Evolutionary conservation across 805 yeast genomes (phyloP).

Genomic region (Pichia cabralensis): DNA sequence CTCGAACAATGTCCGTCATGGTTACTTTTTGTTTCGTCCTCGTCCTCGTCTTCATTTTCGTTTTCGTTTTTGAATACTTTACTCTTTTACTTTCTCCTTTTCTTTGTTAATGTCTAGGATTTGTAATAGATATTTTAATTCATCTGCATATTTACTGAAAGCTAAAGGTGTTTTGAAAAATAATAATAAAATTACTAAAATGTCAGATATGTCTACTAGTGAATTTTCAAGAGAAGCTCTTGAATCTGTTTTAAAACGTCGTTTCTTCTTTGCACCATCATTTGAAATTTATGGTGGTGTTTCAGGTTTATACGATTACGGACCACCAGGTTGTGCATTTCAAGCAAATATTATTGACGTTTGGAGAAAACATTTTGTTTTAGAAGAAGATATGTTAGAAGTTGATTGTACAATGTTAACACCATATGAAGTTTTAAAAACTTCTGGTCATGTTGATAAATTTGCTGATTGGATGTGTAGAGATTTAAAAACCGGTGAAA

Average conservation of each 20-base stretch:
- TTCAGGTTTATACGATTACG: slow-evolving; percentile 94
- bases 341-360: slow-evolving; percentile 91
- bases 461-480: slow-evolving; percentile 99
- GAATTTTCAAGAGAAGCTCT: slow-evolving; percentile 73
- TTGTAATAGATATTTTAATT: too few relatives aligned
- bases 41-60: too few relatives aligned
- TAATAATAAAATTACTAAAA: not conserved
- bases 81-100: too few relatives aligned
- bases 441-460: slow-evolving; percentile 98
- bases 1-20: too few relatives aligned
- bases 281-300: slow-evolving; percentile 98
- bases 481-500: slow-evolving; percentile 92
- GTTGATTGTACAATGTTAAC: slow-evolving; percentile 98
- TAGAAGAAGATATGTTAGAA: slow-evolving; percentile 98
- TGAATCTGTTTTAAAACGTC: slow-evolving; percentile 85
- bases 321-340: slow-evolving; percentile 99
- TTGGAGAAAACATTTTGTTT: slow-evolving; percentile 96
- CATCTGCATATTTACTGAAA: too few relatives aligned
- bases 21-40: too few relatives aligned
- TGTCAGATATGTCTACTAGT: slow-evolving; percentile 1
- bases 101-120: too few relatives aligned
- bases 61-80: too few relatives aligned
- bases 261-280: slow-evolving; percentile 96
- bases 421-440: slow-evolving; percentile 94
- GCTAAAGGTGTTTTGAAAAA: too few relatives aligned